Evolutionary conservation across 495 filamentous ascomycete species (phyloP), one percentile per base, ranked within the genome.

Genomic region (Chaetomidium leptoderma): DNA sequence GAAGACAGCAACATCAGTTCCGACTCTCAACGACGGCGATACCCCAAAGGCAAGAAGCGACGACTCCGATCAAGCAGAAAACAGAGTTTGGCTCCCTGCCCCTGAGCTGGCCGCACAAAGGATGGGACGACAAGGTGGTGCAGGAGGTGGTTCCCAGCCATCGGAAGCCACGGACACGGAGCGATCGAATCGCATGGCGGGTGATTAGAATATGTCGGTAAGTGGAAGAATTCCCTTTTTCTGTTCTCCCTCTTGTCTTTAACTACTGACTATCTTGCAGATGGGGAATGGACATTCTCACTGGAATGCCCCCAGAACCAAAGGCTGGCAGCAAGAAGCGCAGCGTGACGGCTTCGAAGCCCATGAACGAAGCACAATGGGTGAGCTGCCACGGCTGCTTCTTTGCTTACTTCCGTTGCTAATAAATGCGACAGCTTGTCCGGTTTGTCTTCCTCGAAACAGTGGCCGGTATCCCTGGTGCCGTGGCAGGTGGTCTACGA

Each of bases 381-480:
- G 70, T 71, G 64, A n/a, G 66, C 48, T 16, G 1, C 10, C 6
- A 19, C 29, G 17, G 10, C 16, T 9, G 11, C n/a, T 2, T 10
- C 26, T 4, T 17, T 35, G 2, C 7, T 6, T 9, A 10, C 16
- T 29, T 40, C 26, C 17, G 26, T 8, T 30, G 11, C 30, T 19
- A 44, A 57, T 59, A 57, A 59, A 43, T 0, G 23, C 3, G 23
- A 11, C 46, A 72, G 87, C 72, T 97, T 36, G 79, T 87, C 14
- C 81, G 93, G 24, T 91, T 95, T 64, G 78, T 98, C 60, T 97
- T 98, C 73, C 80, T 98, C 44, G 93, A 97, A 71, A 91, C 87
- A 52, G 87, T 98, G 29, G 93, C 93, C 14, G 93, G 87, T 21
- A 93, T 98, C 0, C 95, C 93, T 0, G 93, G 93, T 0, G 97